phyloP scores from a whole-genome alignment of 495 filamentous ascomycete genomes.

The Tuber magnatum region DNA sequence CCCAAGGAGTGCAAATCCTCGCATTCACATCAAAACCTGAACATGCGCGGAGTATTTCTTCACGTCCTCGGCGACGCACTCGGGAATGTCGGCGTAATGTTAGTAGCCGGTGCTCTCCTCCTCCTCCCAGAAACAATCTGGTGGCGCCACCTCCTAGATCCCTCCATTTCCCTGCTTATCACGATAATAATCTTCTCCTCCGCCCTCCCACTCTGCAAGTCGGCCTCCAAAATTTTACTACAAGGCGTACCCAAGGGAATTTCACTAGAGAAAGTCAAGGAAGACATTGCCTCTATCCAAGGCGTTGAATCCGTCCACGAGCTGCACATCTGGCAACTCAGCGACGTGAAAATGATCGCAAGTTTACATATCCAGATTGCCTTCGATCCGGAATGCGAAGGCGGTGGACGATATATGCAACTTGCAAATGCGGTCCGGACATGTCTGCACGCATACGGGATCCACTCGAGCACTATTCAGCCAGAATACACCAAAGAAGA shows the following conservation, averaged over 20 bases:
- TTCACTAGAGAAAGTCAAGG: constrained; percentile 79
- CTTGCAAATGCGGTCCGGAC: constrained; percentile 69
- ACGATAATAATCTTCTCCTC: constrained; percentile 88
- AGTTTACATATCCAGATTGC: constrained; percentile 85
- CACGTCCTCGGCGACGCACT: constrained; percentile 95
- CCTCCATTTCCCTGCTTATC: constrained; percentile 89
- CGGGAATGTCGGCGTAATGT: constrained; percentile 93
- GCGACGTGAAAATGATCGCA: constrained; percentile 84
- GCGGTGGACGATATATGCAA: constrained; percentile 75
- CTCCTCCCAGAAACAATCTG: constrained; percentile 55
- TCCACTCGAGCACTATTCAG: constrained; percentile 97
- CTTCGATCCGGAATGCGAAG: constrained; percentile 58
- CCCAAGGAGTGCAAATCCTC: constrained; percentile 58
- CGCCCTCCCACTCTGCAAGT: constrained; percentile 84
- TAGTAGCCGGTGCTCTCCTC: constrained; percentile 89
- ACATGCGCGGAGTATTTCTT: constrained; percentile 95
- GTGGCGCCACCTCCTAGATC: constrained; percentile 76
- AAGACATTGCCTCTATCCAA: constrained; percentile 75
- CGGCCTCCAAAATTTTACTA: constrained; percentile 85
- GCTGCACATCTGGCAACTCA: constrained; percentile 95
- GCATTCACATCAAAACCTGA: constrained; percentile 79
- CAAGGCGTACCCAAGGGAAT: constrained; percentile 87
- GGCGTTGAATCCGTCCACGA: constrained; percentile 88
- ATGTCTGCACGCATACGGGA: constrained; percentile 90
- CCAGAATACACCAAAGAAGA: constrained; percentile 70